These are phyloP conservation scores for Nepenthes alata DNA, from an alignment of 179 eudicot species.

Conservation along the genomic window DNA sequence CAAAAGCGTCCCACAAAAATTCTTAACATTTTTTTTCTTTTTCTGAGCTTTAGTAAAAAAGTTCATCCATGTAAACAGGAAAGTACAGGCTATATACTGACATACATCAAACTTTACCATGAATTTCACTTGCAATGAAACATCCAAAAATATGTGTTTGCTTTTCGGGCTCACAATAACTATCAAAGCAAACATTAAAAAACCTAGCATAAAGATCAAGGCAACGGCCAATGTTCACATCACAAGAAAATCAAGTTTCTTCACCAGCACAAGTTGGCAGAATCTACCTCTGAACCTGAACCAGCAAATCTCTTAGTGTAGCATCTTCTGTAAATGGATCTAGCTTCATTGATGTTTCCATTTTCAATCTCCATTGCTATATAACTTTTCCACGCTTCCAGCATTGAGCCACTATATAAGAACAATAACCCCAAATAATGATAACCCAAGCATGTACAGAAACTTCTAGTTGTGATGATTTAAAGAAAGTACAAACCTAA, in stretches of 20 bases:
- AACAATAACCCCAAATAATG: background rate
- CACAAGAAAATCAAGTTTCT: background rate
- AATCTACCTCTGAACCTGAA: slow-evolving; percentile 78
- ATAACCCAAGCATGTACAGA: background rate
- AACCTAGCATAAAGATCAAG: too few species aligned
- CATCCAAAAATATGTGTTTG: too few species aligned
- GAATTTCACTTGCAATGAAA: too few species aligned
- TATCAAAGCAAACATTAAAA: too few species aligned
- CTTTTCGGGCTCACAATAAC: too few species aligned
- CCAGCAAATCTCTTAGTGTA: slow-evolving; percentile 72
- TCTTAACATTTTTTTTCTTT: too few species aligned
- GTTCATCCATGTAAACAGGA: too few species aligned
- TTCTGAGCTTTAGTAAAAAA: too few species aligned
- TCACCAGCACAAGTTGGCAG: slow-evolving; percentile 2
- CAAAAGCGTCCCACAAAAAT: too few species aligned
- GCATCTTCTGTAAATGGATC: slow-evolving; percentile 79
- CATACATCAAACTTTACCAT: too few species aligned
- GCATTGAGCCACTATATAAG: slow-evolving; percentile 53
- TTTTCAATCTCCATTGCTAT: slow-evolving; percentile 65
- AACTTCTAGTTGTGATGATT: background rate
- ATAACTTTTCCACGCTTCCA: slow-evolving; percentile 80
- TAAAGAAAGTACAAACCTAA: slow-evolving; percentile 29
- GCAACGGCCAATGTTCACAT: background rate
- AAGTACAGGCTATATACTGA: too few species aligned
- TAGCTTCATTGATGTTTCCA: slow-evolving; percentile 69